Percentiles rank a stretch among this genome's conserved stretches.
Evolutionary conservation across 2,329 filamentous ascomycete genomes (phyloP).

Genomic region (Albifimbria verrucaria): DNA sequence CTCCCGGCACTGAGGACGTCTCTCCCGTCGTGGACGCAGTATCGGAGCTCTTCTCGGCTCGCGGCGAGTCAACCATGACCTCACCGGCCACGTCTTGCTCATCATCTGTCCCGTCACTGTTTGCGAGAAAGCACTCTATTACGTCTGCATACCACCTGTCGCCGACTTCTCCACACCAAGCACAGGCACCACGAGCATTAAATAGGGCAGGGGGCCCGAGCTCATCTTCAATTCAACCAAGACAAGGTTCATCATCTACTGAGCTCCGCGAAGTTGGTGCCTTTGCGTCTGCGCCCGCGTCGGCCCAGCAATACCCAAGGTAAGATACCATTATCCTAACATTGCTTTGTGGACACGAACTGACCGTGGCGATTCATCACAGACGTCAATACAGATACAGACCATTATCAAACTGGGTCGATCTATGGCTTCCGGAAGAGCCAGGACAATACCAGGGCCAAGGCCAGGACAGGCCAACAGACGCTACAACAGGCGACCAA

Average conservation of each 20-base stretch:
- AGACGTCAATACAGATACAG: not conserved
- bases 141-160: not conserved
- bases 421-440: not conserved
- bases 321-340: not conserved
- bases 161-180: not conserved
- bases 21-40: slow-evolving; percentile 13
- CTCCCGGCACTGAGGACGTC: slow-evolving; percentile 16
- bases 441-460: not conserved
- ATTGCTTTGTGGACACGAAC: not conserved
- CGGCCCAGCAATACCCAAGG: not conserved
- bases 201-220: not conserved
- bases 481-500: too few relatives aligned
- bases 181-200: not conserved
- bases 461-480: slow-evolving; percentile 9
- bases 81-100: not conserved
- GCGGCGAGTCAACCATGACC: not conserved
- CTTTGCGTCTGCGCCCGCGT: not conserved
- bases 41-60: slow-evolving; percentile 18
- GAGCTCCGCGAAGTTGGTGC: slow-evolving; percentile 1
- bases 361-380: not conserved
- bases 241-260: not conserved
- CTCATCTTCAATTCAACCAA: not conserved
- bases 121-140: not conserved
- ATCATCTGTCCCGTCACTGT: not conserved
- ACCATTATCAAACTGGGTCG: not conserved